Base-by-base conservation (phyloP, 2,329 filamentous ascomycete species). In the Colletotrichum simmondsii region DNA sequence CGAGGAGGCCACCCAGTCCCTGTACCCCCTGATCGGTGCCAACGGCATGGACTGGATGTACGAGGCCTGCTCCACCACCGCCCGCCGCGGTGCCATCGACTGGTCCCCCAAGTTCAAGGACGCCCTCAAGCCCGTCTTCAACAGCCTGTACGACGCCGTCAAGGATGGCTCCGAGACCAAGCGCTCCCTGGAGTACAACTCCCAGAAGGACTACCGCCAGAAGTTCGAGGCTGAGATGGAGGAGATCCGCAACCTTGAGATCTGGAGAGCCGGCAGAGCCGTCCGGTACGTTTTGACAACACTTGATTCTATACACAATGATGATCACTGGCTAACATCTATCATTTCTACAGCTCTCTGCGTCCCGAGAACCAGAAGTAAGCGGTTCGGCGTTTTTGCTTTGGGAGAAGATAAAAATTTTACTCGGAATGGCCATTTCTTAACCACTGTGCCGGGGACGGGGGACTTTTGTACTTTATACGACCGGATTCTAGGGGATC, bases 31-130 rank as follows among this genome's bases (percentile, higher is more conserved):
- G 83, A 99, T 99, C 82, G 97, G 96, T 83, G 92, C 91, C 87
- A 94, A 98, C 88, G 97, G 97, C 83, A 98, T 99, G 97, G 97
- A 99, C 90, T 99, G 97, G 95, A 99, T 99, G 97, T 99, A 97
- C 90, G 95, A 96, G 85, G 97, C 97, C 78, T 99, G 97, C 94
- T 98, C 96, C 76, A 99, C 97, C 83, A 99, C 97, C 72, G 97
- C 97, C 82, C 95, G 97, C 83, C 95, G 97, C 83, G 97, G 97
- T 87, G 97, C 97, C 87, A 97, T 99, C 84, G 97, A 99, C 91
- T 99, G 97, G 97, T 96, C 93, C 84, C 92, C 93, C 85, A 91
- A 90, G 84, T 99, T 99, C 95, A 98, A 98, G 94, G 94, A 96
- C 79, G 95, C 94, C 83, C 91, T 99, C 83, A 98, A 98, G 93